Conservation (phyloP, 2,329 filamentous ascomycete genomes). For the Pseudopyrenochaeta lycopersici region DNA sequence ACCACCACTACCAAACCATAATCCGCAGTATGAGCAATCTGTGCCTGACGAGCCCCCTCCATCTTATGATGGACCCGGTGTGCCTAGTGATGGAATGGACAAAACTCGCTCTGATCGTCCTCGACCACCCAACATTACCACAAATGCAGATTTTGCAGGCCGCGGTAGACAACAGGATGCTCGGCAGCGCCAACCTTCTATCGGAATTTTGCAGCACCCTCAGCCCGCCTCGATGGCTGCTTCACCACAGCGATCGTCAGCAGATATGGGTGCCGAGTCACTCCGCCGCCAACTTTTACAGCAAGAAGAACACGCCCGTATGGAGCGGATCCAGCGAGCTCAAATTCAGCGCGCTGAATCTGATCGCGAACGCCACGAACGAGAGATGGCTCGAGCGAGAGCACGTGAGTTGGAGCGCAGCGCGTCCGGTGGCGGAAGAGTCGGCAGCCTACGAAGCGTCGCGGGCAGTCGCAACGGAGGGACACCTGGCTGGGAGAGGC, state of each 20-base stretch:
- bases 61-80: slow-evolving; percentile 42
- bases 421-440: slow-evolving; percentile 40
- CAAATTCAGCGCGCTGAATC: slow-evolving; percentile 37
- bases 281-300: slow-evolving; percentile 45
- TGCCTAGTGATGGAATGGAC: slow-evolving; percentile 41
- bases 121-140: slow-evolving; percentile 43
- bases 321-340: slow-evolving; percentile 41
- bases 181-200: slow-evolving; percentile 42
- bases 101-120: slow-evolving; percentile 37
- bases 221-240: slow-evolving; percentile 51
- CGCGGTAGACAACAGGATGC: slow-evolving; percentile 26
- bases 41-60: slow-evolving; percentile 44
- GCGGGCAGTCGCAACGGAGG: slow-evolving; percentile 37
- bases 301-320: slow-evolving; percentile 43
- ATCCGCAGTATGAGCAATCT: slow-evolving; percentile 30
- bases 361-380: slow-evolving; percentile 36
- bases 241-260: slow-evolving; percentile 45
- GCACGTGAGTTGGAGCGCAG: slow-evolving; percentile 47
- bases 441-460: slow-evolving; percentile 42
- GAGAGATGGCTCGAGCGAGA: slow-evolving; percentile 40
- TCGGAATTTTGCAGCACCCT: slow-evolving; percentile 48
- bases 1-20: slow-evolving; percentile 6
- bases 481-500: slow-evolving; percentile 36
- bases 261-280: slow-evolving; percentile 49
- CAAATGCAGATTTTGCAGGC: slow-evolving; percentile 17